phyloP scores from a whole-genome alignment of 768 basidiomycete genomes.

The Mycena leptocephala region DNA sequence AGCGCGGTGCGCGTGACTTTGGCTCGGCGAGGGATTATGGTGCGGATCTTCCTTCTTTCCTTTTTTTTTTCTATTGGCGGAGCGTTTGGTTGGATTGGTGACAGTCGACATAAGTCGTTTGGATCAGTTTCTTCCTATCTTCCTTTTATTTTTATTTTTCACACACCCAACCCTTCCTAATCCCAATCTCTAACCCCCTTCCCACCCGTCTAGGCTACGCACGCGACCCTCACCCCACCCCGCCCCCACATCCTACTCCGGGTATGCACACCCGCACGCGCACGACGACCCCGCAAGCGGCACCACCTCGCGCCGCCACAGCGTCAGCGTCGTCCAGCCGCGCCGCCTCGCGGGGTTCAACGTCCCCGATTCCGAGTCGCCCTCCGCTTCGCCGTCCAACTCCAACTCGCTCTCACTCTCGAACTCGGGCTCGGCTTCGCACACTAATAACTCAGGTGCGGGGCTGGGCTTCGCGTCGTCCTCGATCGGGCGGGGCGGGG shows the following conservation, averaged over 20 bases:
- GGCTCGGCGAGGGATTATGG: constrained; percentile 45
- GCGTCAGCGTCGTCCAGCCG: constrained; percentile 38
- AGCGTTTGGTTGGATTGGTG: no score
- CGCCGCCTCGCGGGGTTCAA: constrained; percentile 19
- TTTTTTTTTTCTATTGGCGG: neutral
- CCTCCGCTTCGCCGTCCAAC: neutral
- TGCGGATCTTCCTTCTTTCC: neutral
- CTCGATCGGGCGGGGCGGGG: constrained; percentile 39
- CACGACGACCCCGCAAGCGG: constrained; percentile 52
- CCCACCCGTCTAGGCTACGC: no score
- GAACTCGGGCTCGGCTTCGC: no score
- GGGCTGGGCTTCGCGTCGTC: neutral
- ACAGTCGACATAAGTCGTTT: no score
- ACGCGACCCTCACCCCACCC: neutral
- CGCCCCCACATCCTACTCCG: neutral
- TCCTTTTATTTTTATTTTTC: neutral
- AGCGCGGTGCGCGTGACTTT: constrained; percentile 10
- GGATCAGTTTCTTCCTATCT: no score
- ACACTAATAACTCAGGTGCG: no score
- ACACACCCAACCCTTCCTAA: no score
- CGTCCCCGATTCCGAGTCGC: neutral
- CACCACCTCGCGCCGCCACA: constrained; percentile 47
- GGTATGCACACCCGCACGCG: neutral
- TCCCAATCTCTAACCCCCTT: no score
- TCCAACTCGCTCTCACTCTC: no score